These are phyloP conservation scores for Fusarium chlamydosporum DNA, from an alignment of 2,329 filamentous ascomycete species.

Conservation along the genomic window DNA sequence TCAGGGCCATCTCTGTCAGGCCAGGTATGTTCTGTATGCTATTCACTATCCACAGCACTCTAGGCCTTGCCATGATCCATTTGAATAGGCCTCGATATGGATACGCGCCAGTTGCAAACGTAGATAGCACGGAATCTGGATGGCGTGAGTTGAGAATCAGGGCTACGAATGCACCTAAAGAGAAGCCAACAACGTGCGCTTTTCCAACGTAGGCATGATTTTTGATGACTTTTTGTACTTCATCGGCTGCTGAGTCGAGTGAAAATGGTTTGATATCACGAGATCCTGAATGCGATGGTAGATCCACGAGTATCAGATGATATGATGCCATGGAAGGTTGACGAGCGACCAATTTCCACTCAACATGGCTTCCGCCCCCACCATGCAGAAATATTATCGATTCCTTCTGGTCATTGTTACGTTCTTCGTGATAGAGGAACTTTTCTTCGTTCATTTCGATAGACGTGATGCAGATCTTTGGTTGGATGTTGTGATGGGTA, in stretches of 20 bases:
- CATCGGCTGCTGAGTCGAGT: conserved; percentile 10
- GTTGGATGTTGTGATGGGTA: too few relatives aligned
- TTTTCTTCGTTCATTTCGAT: not conserved
- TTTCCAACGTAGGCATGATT: conserved; percentile 52
- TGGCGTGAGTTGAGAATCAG: conserved; percentile 16
- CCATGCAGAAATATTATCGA: conserved; percentile 25
- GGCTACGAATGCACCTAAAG: conserved; percentile 45
- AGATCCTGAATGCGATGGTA: conserved; percentile 34
- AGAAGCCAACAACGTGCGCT: conserved; percentile 60
- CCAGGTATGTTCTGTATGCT: conserved; percentile 11
- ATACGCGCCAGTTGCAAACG: conserved; percentile 23
- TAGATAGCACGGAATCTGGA: conserved; percentile 11
- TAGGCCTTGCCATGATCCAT: conserved; percentile 28
- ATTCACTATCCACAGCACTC: conserved; percentile 5
- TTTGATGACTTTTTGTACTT: conserved; percentile 54
- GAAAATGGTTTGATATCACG: conserved; percentile 10
- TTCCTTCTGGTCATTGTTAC: conserved; percentile 3
- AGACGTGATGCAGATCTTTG: not conserved
- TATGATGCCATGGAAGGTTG: conserved; percentile 12
- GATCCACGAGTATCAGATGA: conserved; percentile 30
- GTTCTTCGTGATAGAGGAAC: not conserved
- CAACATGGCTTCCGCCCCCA: conserved; percentile 17
- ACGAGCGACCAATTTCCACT: conserved; percentile 19
- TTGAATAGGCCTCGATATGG: conserved; percentile 27
- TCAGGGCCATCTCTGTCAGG: conserved; percentile 9